Evolutionary conservation across 352 stramenopile genomes (phyloP).

Genomic region (Pythium insidiosum): DNA sequence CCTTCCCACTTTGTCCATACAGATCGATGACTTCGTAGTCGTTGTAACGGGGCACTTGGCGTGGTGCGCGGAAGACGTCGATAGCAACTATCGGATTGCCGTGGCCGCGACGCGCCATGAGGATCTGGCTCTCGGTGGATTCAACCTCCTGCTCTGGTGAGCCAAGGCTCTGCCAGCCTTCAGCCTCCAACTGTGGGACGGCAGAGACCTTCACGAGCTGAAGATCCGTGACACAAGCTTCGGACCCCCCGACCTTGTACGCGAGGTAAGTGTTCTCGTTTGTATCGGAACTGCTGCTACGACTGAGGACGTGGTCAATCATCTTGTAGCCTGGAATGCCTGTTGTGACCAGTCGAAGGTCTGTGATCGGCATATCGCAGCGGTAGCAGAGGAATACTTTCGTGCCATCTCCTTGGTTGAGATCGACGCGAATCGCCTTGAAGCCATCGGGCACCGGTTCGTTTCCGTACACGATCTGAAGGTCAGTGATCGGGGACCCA

Average conservation of each 20-base stretch:
- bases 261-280: conserved; percentile 65
- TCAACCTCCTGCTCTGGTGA: conserved; percentile 14
- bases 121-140: conserved; percentile 18
- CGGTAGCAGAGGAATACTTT: conserved; percentile 85
- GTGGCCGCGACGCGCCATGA: conserved; percentile 73
- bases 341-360: conserved; percentile 79
- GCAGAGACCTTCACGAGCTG: conserved; percentile 44
- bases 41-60: conserved; percentile 82
- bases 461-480: conserved; percentile 74
- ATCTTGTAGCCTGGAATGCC: conserved; percentile 82
- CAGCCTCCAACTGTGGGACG: conserved; percentile 28
- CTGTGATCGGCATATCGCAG: conserved; percentile 84
- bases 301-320: conserved; percentile 67
- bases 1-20: conserved; percentile 11
- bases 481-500: conserved; percentile 79
- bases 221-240: conserved; percentile 73
- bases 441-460: conserved; percentile 81
- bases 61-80: conserved; percentile 78
- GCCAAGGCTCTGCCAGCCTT: conserved; percentile 69
- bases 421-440: conserved; percentile 78
- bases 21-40: conserved; percentile 86
- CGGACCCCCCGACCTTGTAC: conserved; percentile 75
- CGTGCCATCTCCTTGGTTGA: conserved; percentile 78
- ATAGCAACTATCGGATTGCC: conserved; percentile 84
- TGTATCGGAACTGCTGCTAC: conserved; percentile 49